A percentile compares a stretch with the other conserved stretches of the same genome.
phyloP scores from a whole-genome alignment of 192 early-diverging fungal genomes.

The Gamsiella multidivaricata region DNA sequence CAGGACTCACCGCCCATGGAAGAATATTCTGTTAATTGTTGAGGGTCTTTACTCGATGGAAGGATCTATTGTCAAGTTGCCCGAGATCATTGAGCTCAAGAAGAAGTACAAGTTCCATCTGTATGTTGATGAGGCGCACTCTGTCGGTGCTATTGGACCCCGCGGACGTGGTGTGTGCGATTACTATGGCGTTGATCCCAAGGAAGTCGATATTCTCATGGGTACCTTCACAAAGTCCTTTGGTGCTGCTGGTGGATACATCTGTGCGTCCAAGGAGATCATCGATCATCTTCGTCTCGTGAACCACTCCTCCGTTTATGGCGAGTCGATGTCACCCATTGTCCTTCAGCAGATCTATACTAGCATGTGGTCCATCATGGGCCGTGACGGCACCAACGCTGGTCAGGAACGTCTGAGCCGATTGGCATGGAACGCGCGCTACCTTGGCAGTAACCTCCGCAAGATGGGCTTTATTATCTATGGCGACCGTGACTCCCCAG shows the following conservation, averaged over 20 bases:
- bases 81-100: constrained; percentile 88
- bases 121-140: constrained; percentile 98
- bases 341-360: constrained; percentile 92
- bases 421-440: constrained; percentile 88
- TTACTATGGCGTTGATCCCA: constrained; percentile 92
- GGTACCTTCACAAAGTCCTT: constrained; percentile 98
- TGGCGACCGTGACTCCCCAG: constrained; percentile 87
- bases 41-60: constrained; percentile 99
- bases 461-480: constrained; percentile 96
- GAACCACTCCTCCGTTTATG: constrained; percentile 88
- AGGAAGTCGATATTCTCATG: constrained; percentile 94
- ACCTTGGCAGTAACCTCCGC: constrained; percentile 81
- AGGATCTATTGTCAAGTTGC: constrained; percentile 89
- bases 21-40: constrained; percentile 97
- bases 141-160: constrained; percentile 93
- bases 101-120: constrained; percentile 95
- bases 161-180: constrained; percentile 96
- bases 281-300: constrained; percentile 84
- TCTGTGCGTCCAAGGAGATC: constrained; percentile 77
- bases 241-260: constrained; percentile 96
- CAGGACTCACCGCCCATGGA: constrained; percentile 97
- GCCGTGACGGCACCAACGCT: constrained; percentile 87
- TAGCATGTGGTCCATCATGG: constrained; percentile 92
- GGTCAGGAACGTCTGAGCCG: constrained; percentile 86
- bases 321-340: constrained; percentile 87